Conservation (phyloP, 495 filamentous ascomycete species). For the Trichoderma erinaceum region DNA sequence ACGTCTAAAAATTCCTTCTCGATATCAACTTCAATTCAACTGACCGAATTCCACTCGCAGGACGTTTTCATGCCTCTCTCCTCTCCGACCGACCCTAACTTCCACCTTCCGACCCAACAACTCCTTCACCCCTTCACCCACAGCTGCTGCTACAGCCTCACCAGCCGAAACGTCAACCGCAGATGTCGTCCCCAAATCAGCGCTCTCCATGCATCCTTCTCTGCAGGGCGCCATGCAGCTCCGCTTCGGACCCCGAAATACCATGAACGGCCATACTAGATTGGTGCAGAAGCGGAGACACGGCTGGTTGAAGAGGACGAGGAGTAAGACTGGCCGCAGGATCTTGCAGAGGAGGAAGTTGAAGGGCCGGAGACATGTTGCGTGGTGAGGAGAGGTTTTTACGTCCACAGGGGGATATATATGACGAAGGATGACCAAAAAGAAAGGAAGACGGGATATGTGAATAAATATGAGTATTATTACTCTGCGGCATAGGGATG, state of each 20-base stretch:
- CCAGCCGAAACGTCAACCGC: slow-evolving; percentile 3
- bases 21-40: not conserved
- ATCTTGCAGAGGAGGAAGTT: slow-evolving; percentile 31
- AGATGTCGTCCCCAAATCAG: slow-evolving; percentile 34
- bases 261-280: slow-evolving; percentile 35
- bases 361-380: slow-evolving; percentile 37
- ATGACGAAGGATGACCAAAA: not conserved
- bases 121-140: slow-evolving; percentile 15
- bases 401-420: not conserved
- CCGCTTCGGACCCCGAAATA: slow-evolving; percentile 41
- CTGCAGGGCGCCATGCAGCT: slow-evolving; percentile 33
- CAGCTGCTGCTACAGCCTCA: slow-evolving; percentile 14
- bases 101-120: slow-evolving; percentile 16
- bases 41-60: not conserved
- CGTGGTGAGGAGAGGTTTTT: slow-evolving; percentile 19
- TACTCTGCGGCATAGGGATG: not conserved
- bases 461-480: not conserved
- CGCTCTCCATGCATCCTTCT: slow-evolving; percentile 36
- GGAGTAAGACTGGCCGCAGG: slow-evolving; percentile 34
- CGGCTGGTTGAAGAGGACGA: slow-evolving; percentile 39
- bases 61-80: slow-evolving; percentile 14
- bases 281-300: slow-evolving; percentile 44
- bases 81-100: slow-evolving; percentile 16
- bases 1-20: not conserved
- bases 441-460: not conserved